Conservation (phyloP, 2,329 filamentous ascomycete genomes). For the Fusarium staphyleae region DNA sequence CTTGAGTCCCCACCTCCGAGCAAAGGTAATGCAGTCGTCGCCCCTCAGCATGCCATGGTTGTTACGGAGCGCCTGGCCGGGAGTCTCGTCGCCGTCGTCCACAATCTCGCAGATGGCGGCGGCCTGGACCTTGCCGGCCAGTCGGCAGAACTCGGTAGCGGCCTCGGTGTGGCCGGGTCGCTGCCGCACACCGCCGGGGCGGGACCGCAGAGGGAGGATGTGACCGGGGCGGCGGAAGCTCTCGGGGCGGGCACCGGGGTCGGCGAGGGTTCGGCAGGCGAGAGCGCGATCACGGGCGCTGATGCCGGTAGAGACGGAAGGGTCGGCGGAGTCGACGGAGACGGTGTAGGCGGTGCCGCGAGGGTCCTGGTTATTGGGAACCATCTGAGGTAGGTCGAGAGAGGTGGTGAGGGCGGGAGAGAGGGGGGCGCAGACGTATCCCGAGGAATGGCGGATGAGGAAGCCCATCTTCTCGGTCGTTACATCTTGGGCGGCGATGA, state of each 20-base stretch:
- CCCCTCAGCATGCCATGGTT: constrained; percentile 90
- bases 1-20: constrained; percentile 84
- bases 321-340: constrained; percentile 79
- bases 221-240: constrained; percentile 87
- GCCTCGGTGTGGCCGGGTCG: constrained; percentile 92
- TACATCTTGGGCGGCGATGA: constrained; percentile 86
- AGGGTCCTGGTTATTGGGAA: constrained; percentile 74
- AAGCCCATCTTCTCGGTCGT: constrained; percentile 94
- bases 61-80: constrained; percentile 69
- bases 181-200: constrained; percentile 80
- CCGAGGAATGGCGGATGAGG: constrained; percentile 89
- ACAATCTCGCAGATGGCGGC: constrained; percentile 93
- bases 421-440: constrained; percentile 90
- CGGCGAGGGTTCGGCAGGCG: constrained; percentile 80
- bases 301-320: constrained; percentile 85
- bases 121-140: constrained; percentile 79
- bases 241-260: constrained; percentile 61
- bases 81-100: constrained; percentile 78
- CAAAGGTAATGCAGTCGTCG: constrained; percentile 88
- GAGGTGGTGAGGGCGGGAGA: constrained; percentile 70
- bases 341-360: constrained; percentile 94
- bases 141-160: constrained; percentile 84
- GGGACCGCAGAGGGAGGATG: constrained; percentile 83
- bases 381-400: constrained; percentile 90
- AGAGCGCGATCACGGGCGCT: constrained; percentile 85